Conservation (phyloP, 2,329 filamentous ascomycete species). For the Camptophora hylomeconis region DNA sequence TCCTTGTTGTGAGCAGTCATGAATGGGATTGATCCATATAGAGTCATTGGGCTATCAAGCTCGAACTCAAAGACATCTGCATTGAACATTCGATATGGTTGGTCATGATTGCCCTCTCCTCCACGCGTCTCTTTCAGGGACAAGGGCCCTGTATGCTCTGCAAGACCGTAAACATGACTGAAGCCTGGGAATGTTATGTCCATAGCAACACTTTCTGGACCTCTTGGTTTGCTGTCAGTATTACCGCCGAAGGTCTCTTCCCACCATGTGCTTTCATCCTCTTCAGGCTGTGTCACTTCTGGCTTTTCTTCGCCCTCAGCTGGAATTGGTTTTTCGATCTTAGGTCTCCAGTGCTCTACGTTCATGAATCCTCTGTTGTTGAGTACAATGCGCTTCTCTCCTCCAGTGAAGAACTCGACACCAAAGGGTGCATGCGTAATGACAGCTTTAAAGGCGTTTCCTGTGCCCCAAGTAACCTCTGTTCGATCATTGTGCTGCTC, state of each 20-base stretch:
- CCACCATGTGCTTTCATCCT: constrained; percentile 92
- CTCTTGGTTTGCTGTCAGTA: constrained; percentile 87
- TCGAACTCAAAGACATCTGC: constrained; percentile 97
- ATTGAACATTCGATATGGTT: constrained; percentile 93
- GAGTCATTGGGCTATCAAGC: constrained; percentile 92
- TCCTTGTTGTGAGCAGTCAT: constrained; percentile 95
- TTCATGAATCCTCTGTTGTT: constrained; percentile 87
- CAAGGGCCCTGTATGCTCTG: constrained; percentile 78
- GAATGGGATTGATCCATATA: constrained; percentile 93
- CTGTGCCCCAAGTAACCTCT: constrained; percentile 63
- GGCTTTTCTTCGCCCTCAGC: constrained; percentile 31
- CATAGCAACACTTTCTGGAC: constrained; percentile 79
- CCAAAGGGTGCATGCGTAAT: constrained; percentile 73
- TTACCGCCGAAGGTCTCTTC: constrained; percentile 92
- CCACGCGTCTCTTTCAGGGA: constrained; percentile 82
- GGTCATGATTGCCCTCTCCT: constrained; percentile 67
- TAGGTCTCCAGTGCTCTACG: constrained; percentile 87
- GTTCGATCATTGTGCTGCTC: constrained; percentile 54
- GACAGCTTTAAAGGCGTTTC: constrained; percentile 63
- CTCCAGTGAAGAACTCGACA: constrained; percentile 77
- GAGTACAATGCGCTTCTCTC: constrained; percentile 67
- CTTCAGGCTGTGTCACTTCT: constrained; percentile 32
- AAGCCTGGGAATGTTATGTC: constrained; percentile 91
- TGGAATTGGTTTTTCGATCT: constrained; percentile 49
- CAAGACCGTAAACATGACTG: constrained; percentile 84